phyloP scores from a whole-genome alignment of 129 eudicot genomes.

The Flaveria bidentis region DNA sequence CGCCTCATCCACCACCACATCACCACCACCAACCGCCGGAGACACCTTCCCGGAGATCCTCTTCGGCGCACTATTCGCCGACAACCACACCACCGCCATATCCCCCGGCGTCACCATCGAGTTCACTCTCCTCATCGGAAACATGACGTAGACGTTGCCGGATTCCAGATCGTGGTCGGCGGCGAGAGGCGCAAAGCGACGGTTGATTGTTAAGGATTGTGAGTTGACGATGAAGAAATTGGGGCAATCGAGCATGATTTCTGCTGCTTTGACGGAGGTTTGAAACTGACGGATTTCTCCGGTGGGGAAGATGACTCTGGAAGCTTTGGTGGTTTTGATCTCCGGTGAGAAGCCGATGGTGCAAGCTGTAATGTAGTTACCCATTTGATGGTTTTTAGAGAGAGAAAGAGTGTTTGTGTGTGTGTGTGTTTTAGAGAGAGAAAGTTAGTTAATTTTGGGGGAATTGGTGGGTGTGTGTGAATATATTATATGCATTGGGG shows the following conservation, averaged over 20 bases:
- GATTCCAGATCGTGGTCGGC: slow-evolving; percentile 80
- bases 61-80: slow-evolving; percentile 60
- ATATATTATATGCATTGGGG: background rate
- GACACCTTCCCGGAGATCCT: slow-evolving; percentile 44
- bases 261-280: slow-evolving; percentile 75
- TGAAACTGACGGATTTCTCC: slow-evolving; percentile 78
- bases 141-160: slow-evolving; percentile 62
- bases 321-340: slow-evolving; percentile 47
- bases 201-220: slow-evolving; percentile 47
- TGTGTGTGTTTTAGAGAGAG: background rate
- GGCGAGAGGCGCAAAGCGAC: slow-evolving; percentile 59
- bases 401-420: background rate
- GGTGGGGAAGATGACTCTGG: slow-evolving; percentile 71
- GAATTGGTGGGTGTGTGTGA: too few relatives aligned
- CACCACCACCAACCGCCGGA: slow-evolving; percentile 19
- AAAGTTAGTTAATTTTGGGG: background rate
- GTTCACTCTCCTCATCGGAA: slow-evolving; percentile 72
- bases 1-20: slow-evolving; percentile 14
- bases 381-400: slow-evolving; percentile 41
- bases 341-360: slow-evolving; percentile 21
- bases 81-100: slow-evolving; percentile 59
- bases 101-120: slow-evolving; percentile 68
- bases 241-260: slow-evolving; percentile 83
- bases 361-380: slow-evolving; percentile 61
- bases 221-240: slow-evolving; percentile 62